Evolutionary conservation across 441 rosid genomes (phyloP).

Genomic region (Brassica balearica): DNA sequence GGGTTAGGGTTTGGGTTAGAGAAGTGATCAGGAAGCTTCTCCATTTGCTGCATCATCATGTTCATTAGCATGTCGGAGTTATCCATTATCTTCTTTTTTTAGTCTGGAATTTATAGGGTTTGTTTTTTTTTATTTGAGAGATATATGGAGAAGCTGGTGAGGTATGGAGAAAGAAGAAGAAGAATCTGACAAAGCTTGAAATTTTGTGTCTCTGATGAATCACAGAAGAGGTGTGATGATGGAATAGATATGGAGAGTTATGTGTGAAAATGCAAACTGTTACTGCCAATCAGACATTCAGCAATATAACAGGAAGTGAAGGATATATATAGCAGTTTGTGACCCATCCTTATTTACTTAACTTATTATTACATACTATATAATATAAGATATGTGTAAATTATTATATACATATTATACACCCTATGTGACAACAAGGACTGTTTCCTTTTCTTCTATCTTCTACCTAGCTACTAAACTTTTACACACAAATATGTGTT

Average conservation of each 20-base stretch:
- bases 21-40: slow-evolving; percentile 74
- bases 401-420: background rate
- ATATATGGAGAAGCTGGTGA: slow-evolving; percentile 55
- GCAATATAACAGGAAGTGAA: slow-evolving; percentile 46
- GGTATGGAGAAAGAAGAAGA: slow-evolving; percentile 42
- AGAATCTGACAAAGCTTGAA: slow-evolving; percentile 40
- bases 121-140: slow-evolving; percentile 22
- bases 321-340: slow-evolving; percentile 68
- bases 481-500: slow-evolving; percentile 11
- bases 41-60: slow-evolving; percentile 88
- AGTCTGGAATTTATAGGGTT: slow-evolving; percentile 17
- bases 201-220: slow-evolving; percentile 22
- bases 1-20: slow-evolving; percentile 37
- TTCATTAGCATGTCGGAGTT: slow-evolving; percentile 70
- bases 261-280: slow-evolving; percentile 31
- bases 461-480: slow-evolving; percentile 2
- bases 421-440: slow-evolving; percentile 9
- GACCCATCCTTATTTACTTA: slow-evolving; percentile 42
- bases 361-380: slow-evolving; percentile 26
- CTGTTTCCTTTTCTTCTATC: background rate
- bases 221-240: slow-evolving; percentile 33
- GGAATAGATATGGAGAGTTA: slow-evolving; percentile 40
- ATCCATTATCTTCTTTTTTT: slow-evolving; percentile 41
- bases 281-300: slow-evolving; percentile 44
- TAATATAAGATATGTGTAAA: background rate